phyloP scores from a whole-genome alignment of 2,329 filamentous ascomycete genomes.

The Tolypocladium pustulatum region DNA sequence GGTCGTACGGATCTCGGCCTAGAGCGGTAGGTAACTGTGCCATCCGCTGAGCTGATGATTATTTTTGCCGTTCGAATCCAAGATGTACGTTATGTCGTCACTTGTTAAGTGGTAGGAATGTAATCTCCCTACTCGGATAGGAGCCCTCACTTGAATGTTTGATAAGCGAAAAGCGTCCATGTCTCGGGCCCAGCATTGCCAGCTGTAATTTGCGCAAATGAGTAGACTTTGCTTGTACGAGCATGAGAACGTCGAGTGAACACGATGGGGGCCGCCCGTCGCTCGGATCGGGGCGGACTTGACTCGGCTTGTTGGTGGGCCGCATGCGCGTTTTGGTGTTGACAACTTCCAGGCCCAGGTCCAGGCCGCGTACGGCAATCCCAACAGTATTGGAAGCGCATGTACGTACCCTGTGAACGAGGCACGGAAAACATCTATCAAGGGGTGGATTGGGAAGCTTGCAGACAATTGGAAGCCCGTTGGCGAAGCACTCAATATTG shows the following conservation, averaged over 20 bases:
- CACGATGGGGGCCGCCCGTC: neutral
- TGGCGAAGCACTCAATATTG: neutral
- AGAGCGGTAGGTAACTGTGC: constrained; percentile 46
- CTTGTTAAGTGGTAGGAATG: too few relatives aligned
- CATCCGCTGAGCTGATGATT: neutral
- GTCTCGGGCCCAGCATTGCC: neutral
- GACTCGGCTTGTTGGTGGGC: neutral
- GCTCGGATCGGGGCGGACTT: neutral
- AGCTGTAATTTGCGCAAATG: neutral
- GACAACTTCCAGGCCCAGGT: neutral
- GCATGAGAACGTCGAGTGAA: neutral
- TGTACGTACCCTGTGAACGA: neutral
- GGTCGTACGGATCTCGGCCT: constrained; percentile 62
- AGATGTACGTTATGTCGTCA: too few relatives aligned
- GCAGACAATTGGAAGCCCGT: neutral
- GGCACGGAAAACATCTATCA: too few relatives aligned
- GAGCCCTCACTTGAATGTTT: neutral
- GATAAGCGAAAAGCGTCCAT: neutral
- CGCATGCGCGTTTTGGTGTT: neutral
- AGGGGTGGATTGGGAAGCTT: neutral
- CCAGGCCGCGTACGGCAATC: neutral
- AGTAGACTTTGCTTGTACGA: neutral
- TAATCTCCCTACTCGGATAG: neutral
- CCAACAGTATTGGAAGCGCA: neutral
- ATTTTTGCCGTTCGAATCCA: too few relatives aligned